Evolutionary conservation across 2,329 filamentous ascomycete genomes (phyloP).

Genomic region (Arthrobotrys conoides): DNA sequence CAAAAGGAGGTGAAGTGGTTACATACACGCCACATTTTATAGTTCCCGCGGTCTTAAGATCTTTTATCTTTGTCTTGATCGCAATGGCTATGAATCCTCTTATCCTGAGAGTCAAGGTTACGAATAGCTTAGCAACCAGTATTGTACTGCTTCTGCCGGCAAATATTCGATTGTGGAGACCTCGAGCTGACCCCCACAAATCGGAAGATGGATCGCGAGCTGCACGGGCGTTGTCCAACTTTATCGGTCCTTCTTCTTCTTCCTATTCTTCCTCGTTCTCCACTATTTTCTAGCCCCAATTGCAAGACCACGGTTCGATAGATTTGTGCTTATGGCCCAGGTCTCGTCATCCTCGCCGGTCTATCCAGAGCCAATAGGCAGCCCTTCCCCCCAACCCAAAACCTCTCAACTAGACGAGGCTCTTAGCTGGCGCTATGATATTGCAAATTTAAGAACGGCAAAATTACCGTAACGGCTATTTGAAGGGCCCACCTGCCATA

Average conservation of each 20-base stretch:
- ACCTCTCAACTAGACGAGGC: constrained; percentile 39
- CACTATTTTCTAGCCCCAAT: constrained; percentile 31
- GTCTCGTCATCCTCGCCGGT: constrained; percentile 24
- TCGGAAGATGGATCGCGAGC: constrained; percentile 50
- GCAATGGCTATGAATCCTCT: background rate
- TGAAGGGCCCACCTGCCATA: constrained; percentile 39
- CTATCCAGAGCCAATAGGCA: constrained; percentile 45
- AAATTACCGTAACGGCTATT: constrained; percentile 59
- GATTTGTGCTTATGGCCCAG: constrained; percentile 33
- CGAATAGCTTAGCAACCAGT: constrained; percentile 33
- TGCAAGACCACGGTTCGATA: constrained; percentile 49
- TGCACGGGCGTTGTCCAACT: constrained; percentile 43
- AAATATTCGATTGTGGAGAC: constrained; percentile 24
- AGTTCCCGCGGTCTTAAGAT: constrained; percentile 13
- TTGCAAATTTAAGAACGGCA: constrained; percentile 54
- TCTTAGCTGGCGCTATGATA: constrained; percentile 45
- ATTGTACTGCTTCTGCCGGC: constrained; percentile 10
- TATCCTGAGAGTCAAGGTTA: constrained; percentile 5
- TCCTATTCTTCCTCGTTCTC: constrained; percentile 15
- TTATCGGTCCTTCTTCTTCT: constrained; percentile 28
- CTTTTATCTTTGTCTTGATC: constrained; percentile 32
- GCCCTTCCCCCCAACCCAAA: constrained; percentile 48
- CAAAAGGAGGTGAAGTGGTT: constrained; percentile 35
- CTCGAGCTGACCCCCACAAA: constrained; percentile 48
- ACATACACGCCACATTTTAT: constrained; percentile 18